phyloP scores from a whole-genome alignment of 257 asterid species.

The Gardenia jasminoides region DNA sequence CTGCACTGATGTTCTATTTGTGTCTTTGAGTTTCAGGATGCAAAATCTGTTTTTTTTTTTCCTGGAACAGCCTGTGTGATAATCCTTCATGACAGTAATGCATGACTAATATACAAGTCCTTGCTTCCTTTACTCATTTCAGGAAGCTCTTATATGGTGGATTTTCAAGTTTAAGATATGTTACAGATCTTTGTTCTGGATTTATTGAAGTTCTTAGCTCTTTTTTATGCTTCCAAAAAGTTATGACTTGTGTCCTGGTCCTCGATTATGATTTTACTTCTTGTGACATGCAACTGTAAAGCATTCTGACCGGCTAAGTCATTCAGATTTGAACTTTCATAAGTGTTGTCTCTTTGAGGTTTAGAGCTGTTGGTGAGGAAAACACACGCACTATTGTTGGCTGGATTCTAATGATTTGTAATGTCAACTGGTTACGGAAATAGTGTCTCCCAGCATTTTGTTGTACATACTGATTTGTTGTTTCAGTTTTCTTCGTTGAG shows the following conservation, averaged over 20 bases:
- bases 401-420: background rate
- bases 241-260: background rate
- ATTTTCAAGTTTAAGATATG: background rate
- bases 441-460: background rate
- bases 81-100: background rate
- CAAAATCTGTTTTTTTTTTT: background rate
- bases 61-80: background rate
- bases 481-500: background rate
- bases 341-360: background rate
- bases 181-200: background rate
- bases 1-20: background rate
- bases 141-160: background rate
- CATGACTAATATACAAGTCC: background rate
- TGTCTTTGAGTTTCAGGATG: background rate
- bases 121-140: background rate
- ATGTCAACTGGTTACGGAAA: background rate
- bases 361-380: background rate
- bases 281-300: background rate
- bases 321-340: background rate
- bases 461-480: background rate
- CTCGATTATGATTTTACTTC: background rate
- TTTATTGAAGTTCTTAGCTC: background rate
- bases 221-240: background rate
- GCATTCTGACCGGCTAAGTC: background rate
- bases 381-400: background rate